Percentiles rank a stretch among this genome's conserved stretches.
Conservation (phyloP, 345 rosid species). For the Gossypium sturtianum region DNA sequence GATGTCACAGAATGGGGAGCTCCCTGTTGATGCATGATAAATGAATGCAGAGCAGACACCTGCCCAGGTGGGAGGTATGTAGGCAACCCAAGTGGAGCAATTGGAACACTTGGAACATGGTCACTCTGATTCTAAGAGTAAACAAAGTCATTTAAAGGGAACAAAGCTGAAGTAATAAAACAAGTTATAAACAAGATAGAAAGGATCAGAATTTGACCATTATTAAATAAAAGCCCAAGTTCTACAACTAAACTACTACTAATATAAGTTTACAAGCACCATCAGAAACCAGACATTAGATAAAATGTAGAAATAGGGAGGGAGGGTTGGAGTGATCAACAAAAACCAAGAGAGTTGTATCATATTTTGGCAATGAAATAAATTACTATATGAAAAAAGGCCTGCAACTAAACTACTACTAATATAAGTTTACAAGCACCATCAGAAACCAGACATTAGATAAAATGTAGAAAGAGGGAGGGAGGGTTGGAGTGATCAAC, state of each 20-base stretch:
- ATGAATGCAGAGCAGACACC: conserved; percentile 68
- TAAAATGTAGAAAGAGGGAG: background rate
- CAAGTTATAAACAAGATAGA: background rate
- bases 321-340: background rate
- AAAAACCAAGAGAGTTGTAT: too few relatives aligned
- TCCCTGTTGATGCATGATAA: conserved; percentile 71
- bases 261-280: background rate
- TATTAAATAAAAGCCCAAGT: background rate
- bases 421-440: background rate
- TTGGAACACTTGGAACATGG: conserved; percentile 43
- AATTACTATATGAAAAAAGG: too few relatives aligned
- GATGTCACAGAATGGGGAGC: conserved; percentile 55
- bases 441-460: background rate
- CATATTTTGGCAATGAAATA: too few relatives aligned
- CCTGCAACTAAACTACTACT: background rate
- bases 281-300: background rate
- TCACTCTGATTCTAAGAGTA: conserved; percentile 28
- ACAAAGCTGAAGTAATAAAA: background rate
- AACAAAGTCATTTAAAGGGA: background rate
- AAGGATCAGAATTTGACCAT: background rate
- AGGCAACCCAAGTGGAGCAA: conserved; percentile 58
- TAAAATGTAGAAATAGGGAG: background rate
- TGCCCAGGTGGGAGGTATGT: conserved; percentile 72
- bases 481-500: background rate
- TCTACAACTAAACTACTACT: background rate